Conservation (phyloP, 192 early-diverging fungal genomes). For the Funneliformis geosporum region DNA sequence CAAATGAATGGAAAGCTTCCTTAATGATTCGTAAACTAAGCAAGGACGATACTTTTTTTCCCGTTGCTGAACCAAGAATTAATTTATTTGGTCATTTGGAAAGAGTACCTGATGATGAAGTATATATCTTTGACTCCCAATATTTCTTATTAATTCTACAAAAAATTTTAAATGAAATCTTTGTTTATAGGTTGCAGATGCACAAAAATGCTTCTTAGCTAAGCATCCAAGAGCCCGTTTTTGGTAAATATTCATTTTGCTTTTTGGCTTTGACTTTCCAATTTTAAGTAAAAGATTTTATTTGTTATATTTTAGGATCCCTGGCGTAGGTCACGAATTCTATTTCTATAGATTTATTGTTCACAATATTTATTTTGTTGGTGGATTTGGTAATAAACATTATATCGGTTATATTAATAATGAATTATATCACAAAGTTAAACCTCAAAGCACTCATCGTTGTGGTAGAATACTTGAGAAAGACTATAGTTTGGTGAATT, state of each 20-base stretch:
- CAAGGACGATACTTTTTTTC: constrained; percentile 26
- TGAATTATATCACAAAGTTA: not conserved
- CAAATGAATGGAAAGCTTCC: constrained; percentile 34
- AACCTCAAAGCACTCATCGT: not conserved
- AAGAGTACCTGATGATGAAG: constrained; percentile 18
- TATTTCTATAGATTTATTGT: constrained; percentile 50
- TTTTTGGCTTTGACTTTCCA: not conserved
- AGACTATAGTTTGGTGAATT: not conserved
- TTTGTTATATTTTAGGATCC: constrained; percentile 39
- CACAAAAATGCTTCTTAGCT: constrained; percentile 41
- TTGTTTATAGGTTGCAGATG: constrained; percentile 18
- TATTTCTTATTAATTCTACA: no score
- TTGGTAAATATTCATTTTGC: constrained; percentile 27
- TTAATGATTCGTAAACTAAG: constrained; percentile 45
- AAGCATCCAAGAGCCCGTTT: constrained; percentile 47
- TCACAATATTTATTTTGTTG: constrained; percentile 51
- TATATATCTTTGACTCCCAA: not conserved
- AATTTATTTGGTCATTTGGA: constrained; percentile 47
- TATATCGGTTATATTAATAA: constrained; percentile 58
- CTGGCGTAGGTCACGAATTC: constrained; percentile 41
- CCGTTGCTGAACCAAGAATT: constrained; percentile 48
- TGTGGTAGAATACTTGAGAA: not conserved
- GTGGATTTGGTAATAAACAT: constrained; percentile 53
- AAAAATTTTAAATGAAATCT: not conserved
- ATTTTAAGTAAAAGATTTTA: not conserved